Percentiles rank a stretch among this genome's conserved stretches.
Evolutionary conservation across 2,329 filamentous ascomycete species (phyloP).

Genomic region (Teratosphaeria pseudoeucalypti): DNA sequence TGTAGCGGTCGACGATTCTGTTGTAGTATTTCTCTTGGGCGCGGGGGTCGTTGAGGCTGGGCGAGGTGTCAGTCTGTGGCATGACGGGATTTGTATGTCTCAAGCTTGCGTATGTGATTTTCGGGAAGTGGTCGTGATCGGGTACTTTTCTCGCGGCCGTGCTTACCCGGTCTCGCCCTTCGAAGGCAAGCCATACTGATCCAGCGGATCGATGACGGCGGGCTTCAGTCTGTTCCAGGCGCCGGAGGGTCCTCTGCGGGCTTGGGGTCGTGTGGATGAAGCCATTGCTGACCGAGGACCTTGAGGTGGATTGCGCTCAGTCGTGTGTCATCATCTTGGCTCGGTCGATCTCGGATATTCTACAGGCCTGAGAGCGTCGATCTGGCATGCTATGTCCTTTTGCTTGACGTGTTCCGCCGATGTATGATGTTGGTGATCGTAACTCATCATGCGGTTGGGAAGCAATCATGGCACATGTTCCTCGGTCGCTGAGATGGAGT

Average conservation of each 20-base stretch:
- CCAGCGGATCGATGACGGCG: conserved; percentile 63
- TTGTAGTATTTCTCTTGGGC: conserved; percentile 78
- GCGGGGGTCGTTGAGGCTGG: conserved; percentile 50
- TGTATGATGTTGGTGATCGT: too few species aligned
- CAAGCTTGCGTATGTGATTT: neutral
- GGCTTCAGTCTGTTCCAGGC: conserved; percentile 65
- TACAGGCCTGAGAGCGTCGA: too few species aligned
- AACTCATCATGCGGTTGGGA: neutral
- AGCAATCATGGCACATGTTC: neutral
- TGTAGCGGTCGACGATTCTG: conserved; percentile 78
- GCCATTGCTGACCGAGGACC: neutral
- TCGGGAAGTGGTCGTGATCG: neutral
- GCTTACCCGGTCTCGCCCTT: conserved; percentile 76
- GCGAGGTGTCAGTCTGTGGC: neutral
- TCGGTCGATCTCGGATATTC: neutral
- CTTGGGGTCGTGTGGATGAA: conserved; percentile 14
- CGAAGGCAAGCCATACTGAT: conserved; percentile 73
- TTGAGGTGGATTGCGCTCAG: neutral
- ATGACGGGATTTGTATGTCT: neutral
- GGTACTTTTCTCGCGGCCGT: neutral
- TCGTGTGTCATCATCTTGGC: neutral
- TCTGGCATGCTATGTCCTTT: too few species aligned
- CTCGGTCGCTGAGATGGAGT: neutral
- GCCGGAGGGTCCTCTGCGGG: conserved; percentile 36
- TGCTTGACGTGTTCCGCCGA: too few species aligned